These are phyloP conservation scores for Verruconis gallopava DNA, from an alignment of 2,329 filamentous ascomycete genomes.

Conservation along the genomic window DNA sequence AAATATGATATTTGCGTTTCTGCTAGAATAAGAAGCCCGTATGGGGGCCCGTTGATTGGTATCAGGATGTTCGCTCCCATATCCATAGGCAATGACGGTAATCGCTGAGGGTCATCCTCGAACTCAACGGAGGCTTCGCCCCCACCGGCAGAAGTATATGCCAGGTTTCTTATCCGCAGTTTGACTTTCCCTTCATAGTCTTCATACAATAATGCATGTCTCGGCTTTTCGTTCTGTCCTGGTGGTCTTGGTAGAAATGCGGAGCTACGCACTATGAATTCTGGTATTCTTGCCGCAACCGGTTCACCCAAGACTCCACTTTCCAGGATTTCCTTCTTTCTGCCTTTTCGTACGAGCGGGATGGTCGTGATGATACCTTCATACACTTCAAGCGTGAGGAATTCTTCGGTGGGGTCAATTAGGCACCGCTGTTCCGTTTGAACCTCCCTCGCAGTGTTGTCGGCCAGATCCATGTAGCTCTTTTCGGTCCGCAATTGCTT, in stretches of 20 bases:
- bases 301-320: constrained; percentile 45
- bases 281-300: constrained; percentile 48
- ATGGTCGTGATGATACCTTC: constrained; percentile 55
- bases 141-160: constrained; percentile 32
- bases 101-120: constrained; percentile 36
- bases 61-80: constrained; percentile 49
- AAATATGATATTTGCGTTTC: constrained; percentile 72
- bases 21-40: constrained; percentile 34
- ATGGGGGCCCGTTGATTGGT: constrained; percentile 44
- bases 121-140: constrained; percentile 41
- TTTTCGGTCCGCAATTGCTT: constrained; percentile 43
- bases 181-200: constrained; percentile 45
- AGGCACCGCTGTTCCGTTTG: constrained; percentile 73
- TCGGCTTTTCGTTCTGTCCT: constrained; percentile 32
- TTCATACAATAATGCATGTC: constrained; percentile 52
- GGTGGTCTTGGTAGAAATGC: constrained; percentile 45
- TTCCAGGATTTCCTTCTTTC: constrained; percentile 37
- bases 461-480: constrained; percentile 46
- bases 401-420: constrained; percentile 65
- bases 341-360: constrained; percentile 42
- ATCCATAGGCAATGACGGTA: constrained; percentile 33
- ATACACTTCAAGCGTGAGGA: constrained; percentile 54
- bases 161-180: constrained; percentile 42
- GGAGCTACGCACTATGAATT: constrained; percentile 53
- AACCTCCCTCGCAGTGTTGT: constrained; percentile 54